A percentile compares a stretch with the other conserved stretches of the same genome.
Conservation (phyloP, 2,329 filamentous ascomycete genomes). For the Ophiostoma sp. region DNA sequence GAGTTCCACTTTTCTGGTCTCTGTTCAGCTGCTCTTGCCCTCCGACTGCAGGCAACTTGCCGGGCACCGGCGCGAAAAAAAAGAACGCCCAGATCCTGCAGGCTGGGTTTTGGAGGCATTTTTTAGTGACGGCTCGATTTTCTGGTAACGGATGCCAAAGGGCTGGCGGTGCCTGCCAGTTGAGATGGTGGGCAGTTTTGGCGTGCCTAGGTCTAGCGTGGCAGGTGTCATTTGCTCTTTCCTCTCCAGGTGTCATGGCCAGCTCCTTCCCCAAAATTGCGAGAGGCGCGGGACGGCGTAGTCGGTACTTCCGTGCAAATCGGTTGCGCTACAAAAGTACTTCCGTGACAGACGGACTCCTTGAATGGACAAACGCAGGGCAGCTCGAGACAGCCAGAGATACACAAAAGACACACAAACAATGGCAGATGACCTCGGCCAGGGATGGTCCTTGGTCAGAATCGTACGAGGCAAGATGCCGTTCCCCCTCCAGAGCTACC, state of each 20-base stretch:
- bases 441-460: background rate
- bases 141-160: slow-evolving; percentile 7
- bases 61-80: background rate
- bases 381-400: background rate
- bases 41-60: background rate
- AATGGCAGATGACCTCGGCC: background rate
- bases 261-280: background rate
- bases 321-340: background rate
- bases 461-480: background rate
- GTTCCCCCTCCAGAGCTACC: background rate
- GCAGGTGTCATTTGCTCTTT: background rate
- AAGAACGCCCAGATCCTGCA: slow-evolving; percentile 13
- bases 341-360: background rate
- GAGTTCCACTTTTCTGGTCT: background rate
- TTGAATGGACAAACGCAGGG: no score
- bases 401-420: background rate
- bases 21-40: slow-evolving; percentile 15
- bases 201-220: background rate
- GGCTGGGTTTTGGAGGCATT: background rate
- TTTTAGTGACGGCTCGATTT: background rate
- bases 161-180: background rate
- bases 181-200: background rate
- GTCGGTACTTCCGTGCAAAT: background rate
- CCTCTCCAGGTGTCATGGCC: background rate
- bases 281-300: background rate